phyloP scores from a whole-genome alignment of 169 alveolate genomes.

The Plasmodium knowlesi region DNA sequence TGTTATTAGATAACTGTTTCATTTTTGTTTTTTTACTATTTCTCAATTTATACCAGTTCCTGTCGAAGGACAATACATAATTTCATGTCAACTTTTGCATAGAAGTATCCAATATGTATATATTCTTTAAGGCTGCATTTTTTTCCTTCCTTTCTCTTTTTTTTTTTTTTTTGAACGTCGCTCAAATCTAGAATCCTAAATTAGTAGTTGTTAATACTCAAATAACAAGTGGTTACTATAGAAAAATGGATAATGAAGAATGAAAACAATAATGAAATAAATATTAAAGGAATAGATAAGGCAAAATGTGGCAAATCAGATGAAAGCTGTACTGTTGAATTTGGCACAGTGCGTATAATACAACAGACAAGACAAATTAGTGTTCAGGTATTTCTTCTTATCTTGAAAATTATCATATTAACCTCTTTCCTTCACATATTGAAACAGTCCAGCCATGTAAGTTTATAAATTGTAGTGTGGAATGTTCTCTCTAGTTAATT shows the following conservation, averaged over 20 bases:
- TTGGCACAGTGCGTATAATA: neutral
- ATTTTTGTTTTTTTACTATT: neutral
- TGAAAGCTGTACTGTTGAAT: neutral
- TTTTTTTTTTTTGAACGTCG: neutral
- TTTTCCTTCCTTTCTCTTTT: neutral
- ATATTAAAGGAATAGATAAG: neutral
- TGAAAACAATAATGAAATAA: neutral
- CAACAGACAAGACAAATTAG: neutral
- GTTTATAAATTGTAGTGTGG: neutral
- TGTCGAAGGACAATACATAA: neutral
- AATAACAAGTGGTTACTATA: neutral
- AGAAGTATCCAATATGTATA: neutral
- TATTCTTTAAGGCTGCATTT: neutral
- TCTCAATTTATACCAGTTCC: neutral
- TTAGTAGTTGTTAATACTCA: neutral
- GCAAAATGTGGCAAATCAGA: neutral
- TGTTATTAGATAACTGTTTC: neutral
- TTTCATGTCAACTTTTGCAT: neutral
- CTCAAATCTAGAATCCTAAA: neutral
- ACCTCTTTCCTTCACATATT: neutral
- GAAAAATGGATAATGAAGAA: neutral
- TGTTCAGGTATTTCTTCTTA: neutral
- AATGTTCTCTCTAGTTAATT: neutral
- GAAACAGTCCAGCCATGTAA: neutral
- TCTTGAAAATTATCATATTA: constrained; percentile 3